Conservation (phyloP, 441 rosid genomes). For the Syzygium malaccense region DNA sequence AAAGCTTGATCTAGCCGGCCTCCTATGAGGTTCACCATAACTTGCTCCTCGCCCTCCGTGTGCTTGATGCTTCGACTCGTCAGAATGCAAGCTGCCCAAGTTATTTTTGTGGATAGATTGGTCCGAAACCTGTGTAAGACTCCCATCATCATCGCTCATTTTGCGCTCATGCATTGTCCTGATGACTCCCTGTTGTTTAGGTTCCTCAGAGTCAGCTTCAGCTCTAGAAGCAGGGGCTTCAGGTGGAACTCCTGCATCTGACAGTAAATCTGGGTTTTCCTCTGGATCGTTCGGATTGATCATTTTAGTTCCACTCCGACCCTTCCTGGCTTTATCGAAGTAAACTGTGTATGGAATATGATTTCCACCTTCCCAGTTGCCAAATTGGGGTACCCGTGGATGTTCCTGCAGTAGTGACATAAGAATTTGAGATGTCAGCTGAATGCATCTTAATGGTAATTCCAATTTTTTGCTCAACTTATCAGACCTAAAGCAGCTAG, state of each 20-base stretch:
- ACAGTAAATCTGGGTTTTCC: neutral
- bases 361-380: conserved; percentile 22
- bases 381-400: conserved; percentile 18
- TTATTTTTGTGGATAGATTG: conserved; percentile 39
- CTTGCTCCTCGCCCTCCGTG: conserved; percentile 38
- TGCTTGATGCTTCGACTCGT: conserved; percentile 32
- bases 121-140: conserved; percentile 17
- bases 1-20: conserved; percentile 31
- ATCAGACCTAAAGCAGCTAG: neutral
- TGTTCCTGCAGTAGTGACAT: conserved; percentile 5
- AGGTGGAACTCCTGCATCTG: neutral
- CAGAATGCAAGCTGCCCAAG: conserved; percentile 19
- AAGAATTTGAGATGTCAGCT: neutral
- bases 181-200: conserved; percentile 1
- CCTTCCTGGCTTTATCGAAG: conserved; percentile 20
- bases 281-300: neutral
- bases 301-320: neutral
- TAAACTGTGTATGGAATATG: conserved; percentile 18
- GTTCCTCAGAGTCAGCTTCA: neutral
- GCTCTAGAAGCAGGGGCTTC: conserved; percentile 15
- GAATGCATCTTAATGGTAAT: neutral
- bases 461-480: neutral
- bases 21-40: conserved; percentile 37
- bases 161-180: neutral
- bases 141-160: conserved; percentile 17